phyloP scores from a whole-genome alignment of 345 rosid species.

The Populus deltoides region DNA sequence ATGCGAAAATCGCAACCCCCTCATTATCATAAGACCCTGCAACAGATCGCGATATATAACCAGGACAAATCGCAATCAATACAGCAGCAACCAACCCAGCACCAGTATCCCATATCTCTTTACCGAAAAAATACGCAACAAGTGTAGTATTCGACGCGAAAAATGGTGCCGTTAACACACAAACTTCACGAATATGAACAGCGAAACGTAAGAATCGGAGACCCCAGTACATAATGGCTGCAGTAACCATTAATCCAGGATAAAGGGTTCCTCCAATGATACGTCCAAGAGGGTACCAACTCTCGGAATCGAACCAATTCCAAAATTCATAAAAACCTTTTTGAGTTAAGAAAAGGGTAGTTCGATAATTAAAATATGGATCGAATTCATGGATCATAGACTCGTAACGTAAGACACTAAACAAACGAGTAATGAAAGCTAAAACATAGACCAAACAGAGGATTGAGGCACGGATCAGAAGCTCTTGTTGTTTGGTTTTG shows the following conservation, averaged over 20 bases:
- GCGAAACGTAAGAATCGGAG: constrained; percentile 67
- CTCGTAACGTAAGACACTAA: constrained; percentile 91
- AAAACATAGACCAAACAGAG: constrained; percentile 81
- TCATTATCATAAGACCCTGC: constrained; percentile 98
- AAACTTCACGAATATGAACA: constrained; percentile 94
- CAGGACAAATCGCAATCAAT: constrained; percentile 89
- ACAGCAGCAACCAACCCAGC: constrained; percentile 96
- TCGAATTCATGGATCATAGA: constrained; percentile 99
- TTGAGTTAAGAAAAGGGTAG: constrained; percentile 71
- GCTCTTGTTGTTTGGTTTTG: constrained; percentile 91
- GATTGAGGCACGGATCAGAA: constrained; percentile 76
- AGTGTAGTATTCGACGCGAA: constrained; percentile 93
- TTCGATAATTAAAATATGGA: constrained; percentile 93
- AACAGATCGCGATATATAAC: constrained; percentile 89
- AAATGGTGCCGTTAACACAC: constrained; percentile 92
- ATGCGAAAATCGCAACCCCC: constrained; percentile 90
- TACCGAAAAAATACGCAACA: constrained; percentile 93
- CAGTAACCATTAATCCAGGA: constrained; percentile 93
- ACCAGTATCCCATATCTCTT: constrained; percentile 95
- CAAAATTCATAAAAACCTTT: constrained; percentile 96
- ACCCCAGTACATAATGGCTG: constrained; percentile 70
- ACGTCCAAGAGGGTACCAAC: constrained; percentile 98
- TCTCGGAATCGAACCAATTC: constrained; percentile 99
- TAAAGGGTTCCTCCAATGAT: constrained; percentile 95
- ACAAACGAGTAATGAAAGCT: constrained; percentile 83